Percentiles rank a stretch among this genome's conserved stretches.
These are phyloP conservation scores for Clitopilus hobsonii DNA, from an alignment of 768 basidiomycete species.

Conservation along the genomic window DNA sequence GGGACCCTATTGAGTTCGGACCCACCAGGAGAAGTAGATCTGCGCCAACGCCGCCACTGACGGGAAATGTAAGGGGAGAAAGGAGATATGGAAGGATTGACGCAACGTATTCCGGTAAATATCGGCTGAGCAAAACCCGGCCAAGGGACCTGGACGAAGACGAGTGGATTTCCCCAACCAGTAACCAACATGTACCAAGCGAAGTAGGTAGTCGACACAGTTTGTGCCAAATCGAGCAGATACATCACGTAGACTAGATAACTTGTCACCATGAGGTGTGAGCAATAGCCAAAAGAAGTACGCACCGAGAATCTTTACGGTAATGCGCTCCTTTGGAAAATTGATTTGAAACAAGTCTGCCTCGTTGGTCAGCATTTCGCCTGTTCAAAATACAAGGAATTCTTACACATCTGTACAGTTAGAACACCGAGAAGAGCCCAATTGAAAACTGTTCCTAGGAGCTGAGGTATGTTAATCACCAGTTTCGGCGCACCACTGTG, in stretches of 20 bases:
- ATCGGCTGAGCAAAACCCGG: slow-evolving; percentile 9
- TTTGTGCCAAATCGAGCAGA: slow-evolving; percentile 14
- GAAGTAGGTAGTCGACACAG: slow-evolving; percentile 12
- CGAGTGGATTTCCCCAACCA: slow-evolving; percentile 13
- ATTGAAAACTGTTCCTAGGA: slow-evolving; percentile 5
- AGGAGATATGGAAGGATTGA: not conserved
- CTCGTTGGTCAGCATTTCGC: not conserved
- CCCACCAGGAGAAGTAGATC: slow-evolving; percentile 17
- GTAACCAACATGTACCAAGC: slow-evolving; percentile 15
- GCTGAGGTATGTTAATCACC: not conserved
- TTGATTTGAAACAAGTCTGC: slow-evolving; percentile 4
- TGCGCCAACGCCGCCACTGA: slow-evolving; percentile 12
- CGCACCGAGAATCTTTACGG: slow-evolving; percentile 8
- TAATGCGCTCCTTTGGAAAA: slow-evolving; percentile 3
- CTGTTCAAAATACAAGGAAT: too few species aligned
- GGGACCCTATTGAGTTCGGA: not conserved
- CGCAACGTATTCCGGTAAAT: slow-evolving; percentile 11
- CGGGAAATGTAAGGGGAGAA: not conserved
- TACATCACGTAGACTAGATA: slow-evolving; percentile 7
- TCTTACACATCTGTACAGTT: slow-evolving; percentile 6
- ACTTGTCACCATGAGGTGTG: not conserved
- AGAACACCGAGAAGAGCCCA: slow-evolving; percentile 4
- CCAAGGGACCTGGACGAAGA: slow-evolving; percentile 11
- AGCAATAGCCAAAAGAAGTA: not conserved
- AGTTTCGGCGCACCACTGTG: not conserved